Evolutionary conservation across 2,329 filamentous ascomycete species (phyloP).

Genomic region (Penicillium expansum): DNA sequence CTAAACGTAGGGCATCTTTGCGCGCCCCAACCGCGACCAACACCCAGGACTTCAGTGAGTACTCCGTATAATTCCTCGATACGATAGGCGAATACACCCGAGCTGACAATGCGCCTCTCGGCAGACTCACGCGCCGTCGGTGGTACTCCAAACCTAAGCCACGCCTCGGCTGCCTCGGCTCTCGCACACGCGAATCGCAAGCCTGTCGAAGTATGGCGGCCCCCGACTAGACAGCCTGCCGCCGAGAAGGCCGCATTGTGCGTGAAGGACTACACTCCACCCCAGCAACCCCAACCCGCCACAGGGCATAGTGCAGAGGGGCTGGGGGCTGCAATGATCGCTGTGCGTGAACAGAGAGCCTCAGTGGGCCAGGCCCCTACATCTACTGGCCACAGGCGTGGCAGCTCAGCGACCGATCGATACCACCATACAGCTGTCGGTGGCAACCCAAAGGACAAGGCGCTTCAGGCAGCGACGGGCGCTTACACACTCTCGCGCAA

Average conservation of each 20-base stretch:
- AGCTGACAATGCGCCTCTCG: slow-evolving; percentile 5
- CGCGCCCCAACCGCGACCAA: slow-evolving; percentile 22
- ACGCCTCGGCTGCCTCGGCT: slow-evolving; percentile 68
- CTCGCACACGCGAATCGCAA: slow-evolving; percentile 69
- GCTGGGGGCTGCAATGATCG: slow-evolving; percentile 71
- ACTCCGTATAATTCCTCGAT: neutral
- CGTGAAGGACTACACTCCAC: slow-evolving; percentile 57
- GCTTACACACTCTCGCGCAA: slow-evolving; percentile 64
- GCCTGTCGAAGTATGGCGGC: slow-evolving; percentile 62
- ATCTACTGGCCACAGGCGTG: slow-evolving; percentile 13
- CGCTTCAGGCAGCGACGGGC: slow-evolving; percentile 71
- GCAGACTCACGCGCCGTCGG: slow-evolving; percentile 30
- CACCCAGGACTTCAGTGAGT: slow-evolving; percentile 24
- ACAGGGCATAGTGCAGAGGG: slow-evolving; percentile 63
- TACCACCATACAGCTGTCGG: slow-evolving; percentile 51
- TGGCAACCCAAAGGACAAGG: slow-evolving; percentile 52
- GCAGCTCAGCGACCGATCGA: slow-evolving; percentile 45
- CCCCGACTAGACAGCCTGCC: slow-evolving; percentile 57
- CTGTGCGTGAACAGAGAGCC: slow-evolving; percentile 39
- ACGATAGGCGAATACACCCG: neutral
- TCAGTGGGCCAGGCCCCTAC: slow-evolving; percentile 12
- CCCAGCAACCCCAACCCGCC: slow-evolving; percentile 19
- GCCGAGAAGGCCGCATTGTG: slow-evolving; percentile 59
- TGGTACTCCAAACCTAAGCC: slow-evolving; percentile 59
- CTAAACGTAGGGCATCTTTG: slow-evolving; percentile 33